Conservation (phyloP, 495 filamentous ascomycete species). For the Podospora comata region DNA sequence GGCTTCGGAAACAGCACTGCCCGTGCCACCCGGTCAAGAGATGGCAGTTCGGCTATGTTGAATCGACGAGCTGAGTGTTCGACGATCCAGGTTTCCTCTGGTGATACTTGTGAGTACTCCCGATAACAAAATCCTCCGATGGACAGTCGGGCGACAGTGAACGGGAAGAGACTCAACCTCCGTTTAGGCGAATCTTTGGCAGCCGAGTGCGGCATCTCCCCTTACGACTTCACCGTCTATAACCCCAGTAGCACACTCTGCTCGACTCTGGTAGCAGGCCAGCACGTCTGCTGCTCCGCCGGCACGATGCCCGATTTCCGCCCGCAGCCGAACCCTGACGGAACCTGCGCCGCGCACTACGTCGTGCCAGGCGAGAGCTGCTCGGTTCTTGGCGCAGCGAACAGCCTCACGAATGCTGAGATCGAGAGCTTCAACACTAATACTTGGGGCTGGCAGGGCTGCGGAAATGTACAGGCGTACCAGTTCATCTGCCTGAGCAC, state of each 20-base stretch:
- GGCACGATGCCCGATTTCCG: constrained; percentile 32
- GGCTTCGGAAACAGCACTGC: too few species aligned
- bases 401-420: constrained; percentile 35
- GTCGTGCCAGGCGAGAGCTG: constrained; percentile 38
- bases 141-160: too few species aligned
- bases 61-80: too few species aligned
- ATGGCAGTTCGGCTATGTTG: too few species aligned
- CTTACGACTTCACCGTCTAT: constrained; percentile 39
- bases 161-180: too few species aligned
- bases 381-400: constrained; percentile 25
- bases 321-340: constrained; percentile 37
- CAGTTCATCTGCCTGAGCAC: constrained; percentile 47
- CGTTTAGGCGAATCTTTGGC: constrained; percentile 16
- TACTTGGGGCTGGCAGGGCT: constrained; percentile 53
- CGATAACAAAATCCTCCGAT: too few species aligned
- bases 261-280: constrained; percentile 32
- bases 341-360: constrained; percentile 38
- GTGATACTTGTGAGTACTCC: too few species aligned
- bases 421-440: constrained; percentile 41
- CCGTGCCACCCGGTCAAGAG: too few species aligned
- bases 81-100: too few species aligned
- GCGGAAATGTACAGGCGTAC: constrained; percentile 30
- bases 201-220: constrained; percentile 39
- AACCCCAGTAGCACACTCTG: constrained; percentile 40
- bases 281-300: constrained; percentile 48